phyloP scores from a whole-genome alignment of 768 basidiomycete genomes.

The Rhodocollybia butyracea region DNA sequence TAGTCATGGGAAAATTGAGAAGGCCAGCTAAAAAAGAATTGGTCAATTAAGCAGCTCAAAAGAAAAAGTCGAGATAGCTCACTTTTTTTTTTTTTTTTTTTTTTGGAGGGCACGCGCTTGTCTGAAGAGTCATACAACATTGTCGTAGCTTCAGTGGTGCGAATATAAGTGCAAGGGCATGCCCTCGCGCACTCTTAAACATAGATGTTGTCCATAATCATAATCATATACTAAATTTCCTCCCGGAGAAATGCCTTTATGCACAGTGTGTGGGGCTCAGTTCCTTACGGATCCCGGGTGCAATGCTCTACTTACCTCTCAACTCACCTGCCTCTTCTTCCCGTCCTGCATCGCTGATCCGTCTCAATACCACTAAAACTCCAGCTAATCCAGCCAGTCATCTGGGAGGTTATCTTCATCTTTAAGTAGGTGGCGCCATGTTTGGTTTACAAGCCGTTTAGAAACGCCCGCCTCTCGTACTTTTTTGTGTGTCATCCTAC shows the following conservation, averaged over 20 bases:
- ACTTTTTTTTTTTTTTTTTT: too few species aligned
- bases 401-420: slow-evolving; percentile 12
- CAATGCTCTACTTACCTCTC: background rate
- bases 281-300: too few species aligned
- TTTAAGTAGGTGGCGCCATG: slow-evolving; percentile 18
- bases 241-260: slow-evolving; percentile 4
- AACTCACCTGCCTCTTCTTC: background rate
- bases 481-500: slow-evolving; percentile 6
- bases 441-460: slow-evolving; percentile 12
- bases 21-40: too few species aligned
- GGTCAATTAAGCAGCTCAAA: too few species aligned
- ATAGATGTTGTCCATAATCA: background rate
- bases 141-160: too few species aligned
- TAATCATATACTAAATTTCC: background rate
- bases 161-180: too few species aligned
- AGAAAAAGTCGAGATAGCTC: too few species aligned
- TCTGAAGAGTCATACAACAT: too few species aligned
- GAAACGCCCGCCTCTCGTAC: slow-evolving; percentile 14
- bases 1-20: too few species aligned
- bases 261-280: slow-evolving; percentile 3
- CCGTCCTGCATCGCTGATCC: background rate
- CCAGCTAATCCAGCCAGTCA: slow-evolving; percentile 18
- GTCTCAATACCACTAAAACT: slow-evolving; percentile 27
- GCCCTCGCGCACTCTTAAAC: too few species aligned
- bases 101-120: too few species aligned